Evolutionary conservation across 1,284 basidiomycete genomes (phyloP).

Genomic region (Cutaneotrichosporon cyanovorans): DNA sequence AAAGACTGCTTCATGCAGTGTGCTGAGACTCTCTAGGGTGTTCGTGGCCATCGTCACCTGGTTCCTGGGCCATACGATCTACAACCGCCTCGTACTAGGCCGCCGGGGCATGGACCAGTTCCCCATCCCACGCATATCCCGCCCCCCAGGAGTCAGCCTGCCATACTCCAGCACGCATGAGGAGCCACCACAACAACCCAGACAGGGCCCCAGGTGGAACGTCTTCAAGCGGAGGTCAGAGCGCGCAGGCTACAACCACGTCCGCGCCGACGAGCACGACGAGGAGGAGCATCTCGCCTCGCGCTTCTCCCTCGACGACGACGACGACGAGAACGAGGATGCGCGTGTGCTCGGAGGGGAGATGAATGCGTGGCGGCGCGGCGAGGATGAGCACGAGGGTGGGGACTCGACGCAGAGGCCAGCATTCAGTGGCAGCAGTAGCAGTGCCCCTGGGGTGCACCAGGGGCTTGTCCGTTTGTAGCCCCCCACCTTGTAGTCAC

Average conservation of each 20-base stretch:
- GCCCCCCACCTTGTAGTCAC: no score
- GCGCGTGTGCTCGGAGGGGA: constrained; percentile 22
- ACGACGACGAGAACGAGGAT: constrained; percentile 40
- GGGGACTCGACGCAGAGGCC: no score
- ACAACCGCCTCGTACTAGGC: constrained; percentile 41
- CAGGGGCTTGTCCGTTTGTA: constrained; percentile 36
- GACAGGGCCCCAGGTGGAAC: constrained; percentile 23
- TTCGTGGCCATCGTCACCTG: constrained; percentile 39
- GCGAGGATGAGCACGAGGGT: constrained; percentile 2
- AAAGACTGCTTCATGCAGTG: not conserved
- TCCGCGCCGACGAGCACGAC: constrained; percentile 41
- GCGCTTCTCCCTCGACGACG: constrained; percentile 41
- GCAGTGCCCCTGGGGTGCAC: constrained; percentile 19
- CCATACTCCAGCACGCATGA: not conserved
- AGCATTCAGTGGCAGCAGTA: no score
- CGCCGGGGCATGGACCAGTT: constrained; percentile 39
- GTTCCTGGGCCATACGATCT: constrained; percentile 40
- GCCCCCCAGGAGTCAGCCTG: constrained; percentile 1
- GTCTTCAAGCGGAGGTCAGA: constrained; percentile 29
- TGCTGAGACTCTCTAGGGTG: constrained; percentile 19
- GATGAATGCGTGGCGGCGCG: constrained; percentile 32
- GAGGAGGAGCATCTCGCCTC: constrained; percentile 53
- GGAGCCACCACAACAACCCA: constrained; percentile 1
- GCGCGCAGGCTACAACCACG: constrained; percentile 29
- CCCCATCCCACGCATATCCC: constrained; percentile 25